Percentiles rank a stretch among this genome's conserved stretches.
These are phyloP conservation scores for Colletotrichum viniferum DNA, from an alignment of 2,329 filamentous ascomycete genomes.

Conservation along the genomic window DNA sequence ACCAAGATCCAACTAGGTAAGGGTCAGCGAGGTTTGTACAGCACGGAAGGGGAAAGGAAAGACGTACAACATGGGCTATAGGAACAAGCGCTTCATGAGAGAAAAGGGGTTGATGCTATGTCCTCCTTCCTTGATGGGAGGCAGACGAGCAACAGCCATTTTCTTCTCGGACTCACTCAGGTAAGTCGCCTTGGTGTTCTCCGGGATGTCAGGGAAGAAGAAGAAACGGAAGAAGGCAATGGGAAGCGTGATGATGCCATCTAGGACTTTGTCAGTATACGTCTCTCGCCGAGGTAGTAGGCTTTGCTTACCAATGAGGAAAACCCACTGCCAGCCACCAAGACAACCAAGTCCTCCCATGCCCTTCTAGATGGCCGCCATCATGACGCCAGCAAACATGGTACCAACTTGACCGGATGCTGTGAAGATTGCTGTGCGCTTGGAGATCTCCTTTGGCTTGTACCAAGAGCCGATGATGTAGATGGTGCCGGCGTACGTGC, in stretches of 20 bases:
- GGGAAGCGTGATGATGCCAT: conserved; percentile 57
- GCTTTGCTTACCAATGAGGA: conserved; percentile 20
- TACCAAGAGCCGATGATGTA: conserved; percentile 61
- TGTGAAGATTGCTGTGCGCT: conserved; percentile 67
- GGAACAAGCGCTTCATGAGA: conserved; percentile 26
- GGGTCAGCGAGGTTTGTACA: background rate
- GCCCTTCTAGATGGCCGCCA: conserved; percentile 46
- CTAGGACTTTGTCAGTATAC: conserved; percentile 23
- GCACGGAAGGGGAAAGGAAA: conserved; percentile 6
- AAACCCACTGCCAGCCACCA: conserved; percentile 56
- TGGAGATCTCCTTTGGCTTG: conserved; percentile 63
- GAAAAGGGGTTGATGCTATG: conserved; percentile 26
- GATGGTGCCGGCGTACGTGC: conserved; percentile 44
- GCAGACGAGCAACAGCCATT: conserved; percentile 42
- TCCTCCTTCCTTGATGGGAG: conserved; percentile 27
- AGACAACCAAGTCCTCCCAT: conserved; percentile 48
- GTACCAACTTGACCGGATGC: conserved; percentile 63
- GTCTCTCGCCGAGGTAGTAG: accelerated
- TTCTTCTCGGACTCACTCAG: conserved; percentile 32
- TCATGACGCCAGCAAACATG: conserved; percentile 63
- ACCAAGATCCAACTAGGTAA: conserved; percentile 31
- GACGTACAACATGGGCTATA: conserved; percentile 25
- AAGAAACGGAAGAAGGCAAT: conserved; percentile 56
- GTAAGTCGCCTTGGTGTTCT: conserved; percentile 38
- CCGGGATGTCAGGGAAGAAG: conserved; percentile 54